These are phyloP conservation scores for Umbilicus rupestris DNA, from an alignment of 164 flowering plant species.

Conservation along the genomic window DNA sequence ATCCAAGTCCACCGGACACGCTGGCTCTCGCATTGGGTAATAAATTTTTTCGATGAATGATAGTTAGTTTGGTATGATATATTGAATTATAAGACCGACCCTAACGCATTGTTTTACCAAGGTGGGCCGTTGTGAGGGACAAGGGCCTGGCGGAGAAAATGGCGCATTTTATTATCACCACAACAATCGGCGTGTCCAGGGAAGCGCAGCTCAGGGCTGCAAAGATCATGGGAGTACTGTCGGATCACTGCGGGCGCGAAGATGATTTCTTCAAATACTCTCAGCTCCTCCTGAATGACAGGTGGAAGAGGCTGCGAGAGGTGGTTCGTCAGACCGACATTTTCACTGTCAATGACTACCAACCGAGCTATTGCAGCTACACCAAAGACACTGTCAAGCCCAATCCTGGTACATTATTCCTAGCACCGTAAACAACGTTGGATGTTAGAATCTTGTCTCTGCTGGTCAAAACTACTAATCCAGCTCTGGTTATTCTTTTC, in stretches of 20 bases:
- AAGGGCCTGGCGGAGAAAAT: constrained; percentile 36
- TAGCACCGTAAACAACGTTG: background rate
- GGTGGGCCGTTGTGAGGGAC: constrained; percentile 80
- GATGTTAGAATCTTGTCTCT: background rate
- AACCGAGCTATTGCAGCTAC: background rate
- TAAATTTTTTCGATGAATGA: too few species aligned
- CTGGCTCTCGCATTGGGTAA: constrained; percentile 73
- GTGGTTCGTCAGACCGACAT: background rate
- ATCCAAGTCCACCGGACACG: constrained; percentile 83
- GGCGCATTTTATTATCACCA: constrained; percentile 15
- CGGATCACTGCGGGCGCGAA: background rate
- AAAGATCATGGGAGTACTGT: constrained; percentile 32
- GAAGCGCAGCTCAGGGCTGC: constrained; percentile 57
- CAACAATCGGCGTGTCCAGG: constrained; percentile 37
- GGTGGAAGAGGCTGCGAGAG: constrained; percentile 16
- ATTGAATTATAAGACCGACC: too few species aligned
- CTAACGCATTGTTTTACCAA: constrained; percentile 15
- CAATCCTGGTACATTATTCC: background rate
- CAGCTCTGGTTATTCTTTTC: background rate
- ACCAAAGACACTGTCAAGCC: constrained; percentile 1
- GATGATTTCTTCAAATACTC: background rate
- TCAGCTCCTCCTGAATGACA: background rate
- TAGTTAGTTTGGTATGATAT: too few species aligned
- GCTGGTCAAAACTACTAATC: background rate
- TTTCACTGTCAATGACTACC: background rate